Evolutionary conservation across 306 rosid genomes (phyloP), one percentile per base, ranked within the genome.

Genomic region (Quercus wislizeni): DNA sequence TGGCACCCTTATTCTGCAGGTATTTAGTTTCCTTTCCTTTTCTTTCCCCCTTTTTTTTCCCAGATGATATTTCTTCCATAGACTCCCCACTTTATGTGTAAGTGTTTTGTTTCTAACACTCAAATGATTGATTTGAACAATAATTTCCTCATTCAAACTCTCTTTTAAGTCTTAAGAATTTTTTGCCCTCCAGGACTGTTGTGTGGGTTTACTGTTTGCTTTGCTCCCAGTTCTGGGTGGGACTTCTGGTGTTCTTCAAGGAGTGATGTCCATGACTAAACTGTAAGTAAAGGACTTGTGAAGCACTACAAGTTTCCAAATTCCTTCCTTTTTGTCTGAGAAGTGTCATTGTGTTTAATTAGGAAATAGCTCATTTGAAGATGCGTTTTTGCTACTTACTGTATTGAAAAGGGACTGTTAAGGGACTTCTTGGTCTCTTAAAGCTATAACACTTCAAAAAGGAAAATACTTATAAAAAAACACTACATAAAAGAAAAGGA

Each of bases 1-100:
- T 71, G 99, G 99, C 78, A 90, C 93, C 74, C 91, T 95, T 79
- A 91, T 95, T 77, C 88, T 95, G 77, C 99, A 95, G 96, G 99
- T 93, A 64, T 76, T 59, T 65, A 41, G 71, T 13, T 65, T 33
- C n/a, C 10, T 27, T 28, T 33, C 73, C n/a, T 21, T 62, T 64
- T 61, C 54, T 55, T 43, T 14, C 69, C 83, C 79, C 74, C 85
- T 69, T 83, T 88, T 73, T 73, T 82, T 57, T 73, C 38, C 58
- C 23, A 23, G 4, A 49, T 10, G 27, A 52, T 74, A 21, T 69
- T 69, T 41, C 46, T 69, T 18, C 3, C 31, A 15, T 79, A 55
- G 61, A 74, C 69, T 51, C 49, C n/a, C 33, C n/a, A 13, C 33
- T 62, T 54, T 23, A 19, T 31, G 23, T 58, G 17, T 43, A 11